Evolutionary conservation across 2,329 filamentous ascomycete species (phyloP).

Genomic region (Fusarium concolor): DNA sequence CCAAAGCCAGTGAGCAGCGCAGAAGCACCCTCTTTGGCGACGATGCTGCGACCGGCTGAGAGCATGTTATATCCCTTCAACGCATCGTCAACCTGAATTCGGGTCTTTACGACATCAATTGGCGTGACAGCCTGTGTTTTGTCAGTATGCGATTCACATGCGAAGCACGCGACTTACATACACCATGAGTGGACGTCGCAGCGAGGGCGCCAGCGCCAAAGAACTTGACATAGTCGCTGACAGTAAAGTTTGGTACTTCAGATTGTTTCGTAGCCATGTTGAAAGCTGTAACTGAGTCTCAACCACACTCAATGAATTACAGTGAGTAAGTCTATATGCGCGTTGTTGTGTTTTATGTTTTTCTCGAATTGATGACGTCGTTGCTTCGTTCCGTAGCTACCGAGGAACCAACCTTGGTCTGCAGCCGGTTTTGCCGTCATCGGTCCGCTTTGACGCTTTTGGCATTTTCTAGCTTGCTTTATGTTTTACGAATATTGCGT

Average conservation of each 20-base stretch:
- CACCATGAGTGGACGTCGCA: constrained; percentile 63
- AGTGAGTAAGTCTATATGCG: background rate
- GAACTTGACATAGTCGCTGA: constrained; percentile 63
- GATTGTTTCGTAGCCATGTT: constrained; percentile 44
- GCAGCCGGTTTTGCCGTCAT: constrained; percentile 26
- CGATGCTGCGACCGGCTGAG: constrained; percentile 80
- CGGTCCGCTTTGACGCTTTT: constrained; percentile 30
- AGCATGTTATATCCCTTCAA: constrained; percentile 89
- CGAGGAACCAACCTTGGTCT: constrained; percentile 25
- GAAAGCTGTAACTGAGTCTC: background rate
- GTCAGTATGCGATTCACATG: constrained; percentile 6
- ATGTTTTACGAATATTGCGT: background rate
- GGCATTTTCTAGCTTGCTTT: constrained; percentile 1
- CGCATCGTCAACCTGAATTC: constrained; percentile 87
- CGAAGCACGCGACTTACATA: constrained; percentile 53
- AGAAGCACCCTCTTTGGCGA: constrained; percentile 80
- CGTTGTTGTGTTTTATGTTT: constrained; percentile 31
- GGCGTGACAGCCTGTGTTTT: constrained; percentile 62
- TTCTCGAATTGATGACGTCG: constrained; percentile 31
- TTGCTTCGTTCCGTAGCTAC: constrained; percentile 22
- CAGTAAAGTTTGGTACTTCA: constrained; percentile 56
- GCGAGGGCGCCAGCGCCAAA: constrained; percentile 65
- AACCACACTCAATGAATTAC: background rate
- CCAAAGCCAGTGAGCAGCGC: constrained; percentile 86
- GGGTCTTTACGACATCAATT: constrained; percentile 84